Conservation (phyloP, 495 filamentous ascomycete genomes). For the Penicillium cosmopolitanum region DNA sequence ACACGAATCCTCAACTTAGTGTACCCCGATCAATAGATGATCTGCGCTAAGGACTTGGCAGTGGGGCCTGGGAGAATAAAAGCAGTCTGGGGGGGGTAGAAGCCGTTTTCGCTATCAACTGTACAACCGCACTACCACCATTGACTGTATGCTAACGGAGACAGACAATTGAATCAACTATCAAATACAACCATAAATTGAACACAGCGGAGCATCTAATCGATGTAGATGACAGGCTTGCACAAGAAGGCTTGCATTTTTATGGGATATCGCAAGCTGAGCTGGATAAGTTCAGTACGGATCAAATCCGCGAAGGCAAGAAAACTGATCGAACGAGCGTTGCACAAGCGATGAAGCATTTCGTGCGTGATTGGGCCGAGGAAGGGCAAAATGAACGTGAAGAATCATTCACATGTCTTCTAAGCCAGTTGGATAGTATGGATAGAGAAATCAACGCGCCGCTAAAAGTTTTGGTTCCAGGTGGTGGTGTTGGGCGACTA, state of each 20-base stretch:
- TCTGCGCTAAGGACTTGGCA: no score
- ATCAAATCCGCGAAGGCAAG: slow-evolving; percentile 14
- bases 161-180: slow-evolving; percentile 22
- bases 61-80: no score
- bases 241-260: slow-evolving; percentile 22
- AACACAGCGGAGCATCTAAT: slow-evolving; percentile 28
- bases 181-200: slow-evolving; percentile 28
- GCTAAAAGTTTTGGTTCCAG: slow-evolving; percentile 44
- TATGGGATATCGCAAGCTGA: slow-evolving; percentile 23
- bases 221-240: slow-evolving; percentile 20
- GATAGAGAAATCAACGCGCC: slow-evolving; percentile 11
- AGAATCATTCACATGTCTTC: slow-evolving; percentile 39
- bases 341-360: slow-evolving; percentile 49
- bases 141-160: not conserved
- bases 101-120: no score
- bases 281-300: slow-evolving; percentile 22
- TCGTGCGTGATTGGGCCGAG: slow-evolving; percentile 50
- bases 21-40: no score
- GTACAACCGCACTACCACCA: not conserved
- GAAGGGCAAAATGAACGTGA: slow-evolving; percentile 43
- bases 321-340: slow-evolving; percentile 34
- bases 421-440: slow-evolving; percentile 9
- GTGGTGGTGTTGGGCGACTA: slow-evolving; percentile 47
- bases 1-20: no score
- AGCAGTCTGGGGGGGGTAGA: no score